Evolutionary conservation across 1,284 basidiomycete genomes (phyloP), one percentile per base, ranked within the genome.

Genomic region (Cutaneotrichosporon curvatum): DNA sequence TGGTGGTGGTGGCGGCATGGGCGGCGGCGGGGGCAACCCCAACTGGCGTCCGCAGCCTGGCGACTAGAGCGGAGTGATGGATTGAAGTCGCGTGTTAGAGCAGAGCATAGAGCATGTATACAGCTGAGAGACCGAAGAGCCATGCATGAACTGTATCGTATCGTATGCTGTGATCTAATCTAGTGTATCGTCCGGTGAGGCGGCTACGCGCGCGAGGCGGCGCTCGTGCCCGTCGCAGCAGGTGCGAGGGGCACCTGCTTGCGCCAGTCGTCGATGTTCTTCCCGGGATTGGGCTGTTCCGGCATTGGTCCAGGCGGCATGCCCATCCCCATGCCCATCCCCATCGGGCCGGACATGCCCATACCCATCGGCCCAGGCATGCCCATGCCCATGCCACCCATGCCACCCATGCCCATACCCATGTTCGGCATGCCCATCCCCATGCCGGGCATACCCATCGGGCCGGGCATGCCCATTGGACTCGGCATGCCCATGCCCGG

Each of bases 11-110:
- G 25, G 25, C 25, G 25, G 59, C 11, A 61, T 61, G 59, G 59
- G 59, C n/a, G 59, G 59, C 11, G 59, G 59, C 16, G 53, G 53
- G 22, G 59, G 57, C 20, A 23, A 47, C 19, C 58, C 58, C 1
- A 25, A 19, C 12, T 4, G 8, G 19, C 36, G 25, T 19, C 43
- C 43, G 4, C 21, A 34, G 37, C 43, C 43, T 21, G 39, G 40
- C 21, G 40, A 15, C 8, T 12, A 19, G 1, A 15, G 15, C 32
- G 16, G 20, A 40, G 7, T 12, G 12, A 40, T 40, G 16, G 20
- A 40, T 28, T 12, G 12, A 40, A 19, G 4, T 6, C 16, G 28
- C 18, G 16, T 30, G 8, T 15, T n/a, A 23, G 32, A 21, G 8
- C 20, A 10, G 32, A 11, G 33, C 33, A 19, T 35, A 35, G 32